These are phyloP conservation scores for Fusarium algeriense DNA, from an alignment of 2,329 filamentous ascomycete species.

Conservation along the genomic window DNA sequence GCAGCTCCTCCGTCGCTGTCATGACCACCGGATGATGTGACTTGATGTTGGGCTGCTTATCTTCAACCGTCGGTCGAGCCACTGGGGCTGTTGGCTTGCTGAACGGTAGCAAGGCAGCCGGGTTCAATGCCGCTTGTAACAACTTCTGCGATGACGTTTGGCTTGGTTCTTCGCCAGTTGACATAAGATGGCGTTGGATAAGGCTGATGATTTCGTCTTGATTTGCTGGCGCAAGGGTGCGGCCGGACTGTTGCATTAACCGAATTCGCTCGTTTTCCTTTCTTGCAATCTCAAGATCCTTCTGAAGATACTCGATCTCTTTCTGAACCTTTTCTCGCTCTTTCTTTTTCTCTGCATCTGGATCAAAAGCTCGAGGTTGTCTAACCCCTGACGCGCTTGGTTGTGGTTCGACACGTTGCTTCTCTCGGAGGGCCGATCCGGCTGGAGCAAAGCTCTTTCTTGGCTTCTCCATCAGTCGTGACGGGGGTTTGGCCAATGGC, in stretches of 20 bases:
- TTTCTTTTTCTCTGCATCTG: conserved; percentile 63
- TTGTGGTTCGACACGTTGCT: background rate
- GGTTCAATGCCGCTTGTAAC: conserved; percentile 63
- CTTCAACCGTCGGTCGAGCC: conserved; percentile 40
- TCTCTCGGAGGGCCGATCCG: background rate
- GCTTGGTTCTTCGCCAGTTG: conserved; percentile 49
- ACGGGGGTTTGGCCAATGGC: conserved; percentile 61
- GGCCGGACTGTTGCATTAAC: conserved; percentile 55
- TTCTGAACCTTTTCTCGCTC: conserved; percentile 65
- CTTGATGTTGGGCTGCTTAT: conserved; percentile 56
- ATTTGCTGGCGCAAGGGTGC: conserved; percentile 51
- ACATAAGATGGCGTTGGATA: conserved; percentile 56
- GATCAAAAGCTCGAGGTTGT: conserved; percentile 48
- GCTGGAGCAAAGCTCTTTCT: conserved; percentile 18
- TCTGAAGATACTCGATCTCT: conserved; percentile 68
- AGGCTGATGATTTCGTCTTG: conserved; percentile 57
- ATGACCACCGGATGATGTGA: conserved; percentile 76
- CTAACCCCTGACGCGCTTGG: background rate
- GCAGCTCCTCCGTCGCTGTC: conserved; percentile 72
- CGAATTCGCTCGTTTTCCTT: conserved; percentile 70
- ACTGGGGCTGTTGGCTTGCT: conserved; percentile 51
- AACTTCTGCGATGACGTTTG: conserved; percentile 55
- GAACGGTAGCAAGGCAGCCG: conserved; percentile 65
- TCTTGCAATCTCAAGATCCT: conserved; percentile 68
- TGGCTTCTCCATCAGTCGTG: conserved; percentile 43